Base-by-base conservation (phyloP, 441 rosid species). In the Gossypium davidsonii region DNA sequence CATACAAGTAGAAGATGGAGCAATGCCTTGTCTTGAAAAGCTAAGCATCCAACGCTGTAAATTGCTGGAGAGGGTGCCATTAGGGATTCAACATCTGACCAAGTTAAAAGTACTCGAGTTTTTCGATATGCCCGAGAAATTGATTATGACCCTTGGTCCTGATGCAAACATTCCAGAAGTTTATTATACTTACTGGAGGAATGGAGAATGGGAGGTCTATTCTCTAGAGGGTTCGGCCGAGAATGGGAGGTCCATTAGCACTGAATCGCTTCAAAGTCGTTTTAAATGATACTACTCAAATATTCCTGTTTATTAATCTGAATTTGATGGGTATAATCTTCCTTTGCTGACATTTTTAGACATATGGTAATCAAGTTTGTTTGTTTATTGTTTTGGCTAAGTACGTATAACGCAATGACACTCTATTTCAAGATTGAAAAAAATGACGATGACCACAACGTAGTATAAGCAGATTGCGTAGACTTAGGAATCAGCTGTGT, bases 21-120 rank as follows among this genome's bases (percentile, higher is more conserved):
- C 86, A 69, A 75, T 82, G 80, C 84, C 81, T 15, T 34, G 31
- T 15, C 81, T 86, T 6, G 77, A 84, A 42, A 81, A 77, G 64
- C 78, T 81, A 4, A 74, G 77, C 3, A 66, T 86, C 51, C 78
- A 72, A 25, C 70, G 83, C 15, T 87, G 90, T 34, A 70, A 70
- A 52, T 25, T 4, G 7, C 31, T 87, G 79, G 76, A 67, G 51
- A 81, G 69, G 12, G 81, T 85, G 12, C 87, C 88, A 3, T 67
- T 31, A 18, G 90, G 90, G 21, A 86, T 79, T 1, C 82, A 81
- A 52, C 69, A 81, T 67, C 73, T 84, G 74, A 39, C 23, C n/a
- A 70, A 71, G 49, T 74, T 86, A 0, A 82, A 80, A 64, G 57
- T 70, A 26, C 69, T 84, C 0, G 77, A 83, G 14, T 79, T 83